Evolutionary conservation across 352 stramenopile genomes (phyloP), one percentile per base, ranked within the genome.

Genomic region (Phytophthora syringae): DNA sequence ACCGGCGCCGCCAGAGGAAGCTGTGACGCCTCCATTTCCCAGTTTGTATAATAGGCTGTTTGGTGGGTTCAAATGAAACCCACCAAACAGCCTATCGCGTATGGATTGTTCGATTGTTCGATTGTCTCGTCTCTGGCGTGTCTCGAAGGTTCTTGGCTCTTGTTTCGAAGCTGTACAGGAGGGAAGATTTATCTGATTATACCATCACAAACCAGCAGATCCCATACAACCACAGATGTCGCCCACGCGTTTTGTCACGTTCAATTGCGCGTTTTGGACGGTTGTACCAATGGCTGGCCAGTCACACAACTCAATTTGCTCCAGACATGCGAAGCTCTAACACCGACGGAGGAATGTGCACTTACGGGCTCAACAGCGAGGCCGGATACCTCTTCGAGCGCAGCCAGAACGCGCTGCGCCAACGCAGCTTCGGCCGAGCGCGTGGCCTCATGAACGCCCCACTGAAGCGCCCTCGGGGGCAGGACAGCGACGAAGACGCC

Each of bases 371-470:
- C 20, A 70, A 64, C 54, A 77, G 54, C 49, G 70, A 86, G 30
- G 43, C 69, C 32, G 72, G 69, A 5, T 79, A 70, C 40, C 47
- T 81, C 1, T 82, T 86, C 28, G 79, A 89, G 48, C 80, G 70
- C 25, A 70, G 30, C 30, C 73, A 72, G 27, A 69, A 60, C 55
- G 66, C 71, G 1, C 63, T 77, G 61, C 81, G 81, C 15, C 81
- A 90, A 62, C 74, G 74, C 65, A 65, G 53, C 51, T 83, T 92
- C 39, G 78, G 78, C 1, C 79, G 74, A 22, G 67, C 67, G 0
- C 73, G 78, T 40, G 67, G 55, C 27, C 34, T 68, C 25, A 56
- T 72, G 49, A 37, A 39, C 36, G 22, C 37, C 3, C 43, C 67
- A 9, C 25, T 67, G n/a, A 90, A 91, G 68, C 78, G 82, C 25